Base-by-base conservation (phyloP, 345 rosid species). In the Dimocarpus longan region DNA sequence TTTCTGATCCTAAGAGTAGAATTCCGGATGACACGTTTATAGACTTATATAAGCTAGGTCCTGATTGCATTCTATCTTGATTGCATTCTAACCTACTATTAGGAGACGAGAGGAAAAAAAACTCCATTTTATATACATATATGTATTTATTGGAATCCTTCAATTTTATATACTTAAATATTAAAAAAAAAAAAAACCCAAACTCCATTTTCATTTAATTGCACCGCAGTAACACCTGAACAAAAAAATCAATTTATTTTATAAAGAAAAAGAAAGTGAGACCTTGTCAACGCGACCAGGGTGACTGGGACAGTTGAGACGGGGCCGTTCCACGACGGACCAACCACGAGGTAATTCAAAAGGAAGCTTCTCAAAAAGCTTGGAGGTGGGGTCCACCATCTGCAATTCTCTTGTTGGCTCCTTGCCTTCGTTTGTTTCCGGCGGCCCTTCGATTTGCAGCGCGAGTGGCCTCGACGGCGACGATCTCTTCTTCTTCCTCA, bases 281-380 rank as follows among this genome's bases (percentile, higher is more conserved):
- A 86, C 86, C 86, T 59, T 83, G 81, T 86, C 87, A 6, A 50
- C 56, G 19, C 77, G 77, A 57, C 79, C 81, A 54, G 82, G 63
- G 37, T 67, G 66, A 48, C 40, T 70, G 63, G n/a, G 0, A 15
- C 83, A 82, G 80, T 76, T 78, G 64, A 46, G 52, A 65, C 86
- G 86, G 16, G 76, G 90, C 18, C 74, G 72, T 80, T 64, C 68
- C 78, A 83, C 84, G 62, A 83, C 77, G 22, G 75, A 43, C 94
- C 94, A 91, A 50, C 84, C 90, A 80, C 48, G 66, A 18, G 93
- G 93, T 81, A 90, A 81, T 59, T 79, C 42, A 81, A 83, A 84
- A 65, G 75, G 70, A 18, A 78, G 16, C 42, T 42, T 60, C 10
- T 22, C 22, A 1, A 46, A 57, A 16, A 40, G 1, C 28, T 78